phyloP scores from a whole-genome alignment of 2,329 filamentous ascomycete species.

The Calycina marina region DNA sequence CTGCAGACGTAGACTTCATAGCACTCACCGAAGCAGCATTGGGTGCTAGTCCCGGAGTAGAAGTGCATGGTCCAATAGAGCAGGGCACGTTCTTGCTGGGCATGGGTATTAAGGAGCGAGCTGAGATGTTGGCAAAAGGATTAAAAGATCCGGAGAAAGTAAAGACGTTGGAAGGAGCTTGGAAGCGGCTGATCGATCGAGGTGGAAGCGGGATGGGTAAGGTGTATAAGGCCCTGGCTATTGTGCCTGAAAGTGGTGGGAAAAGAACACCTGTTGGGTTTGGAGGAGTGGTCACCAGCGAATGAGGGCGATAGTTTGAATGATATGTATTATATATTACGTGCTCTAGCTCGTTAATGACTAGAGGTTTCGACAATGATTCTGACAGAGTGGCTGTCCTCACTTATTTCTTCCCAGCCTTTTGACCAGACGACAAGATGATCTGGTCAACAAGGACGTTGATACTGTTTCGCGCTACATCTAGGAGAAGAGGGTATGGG shows the following conservation, averaged over 20 bases:
- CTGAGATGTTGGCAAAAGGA: slow-evolving; percentile 46
- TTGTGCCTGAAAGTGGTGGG: slow-evolving; percentile 68
- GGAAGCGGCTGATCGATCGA: slow-evolving; percentile 71
- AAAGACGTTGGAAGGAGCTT: slow-evolving; percentile 54
- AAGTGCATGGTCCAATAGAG: slow-evolving; percentile 83
- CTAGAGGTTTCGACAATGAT: too few species aligned
- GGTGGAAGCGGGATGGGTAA: slow-evolving; percentile 82
- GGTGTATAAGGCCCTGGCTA: slow-evolving; percentile 84
- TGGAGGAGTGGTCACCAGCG: too few species aligned
- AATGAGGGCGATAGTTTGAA: too few species aligned
- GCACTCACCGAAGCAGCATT: slow-evolving; percentile 73
- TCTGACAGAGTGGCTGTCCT: too few species aligned
- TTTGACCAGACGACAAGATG: too few species aligned
- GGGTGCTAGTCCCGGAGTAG: slow-evolving; percentile 60
- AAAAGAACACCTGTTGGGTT: slow-evolving; percentile 76
- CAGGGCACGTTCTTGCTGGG: slow-evolving; percentile 65
- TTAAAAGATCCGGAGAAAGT: slow-evolving; percentile 33
- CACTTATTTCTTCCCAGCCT: too few species aligned
- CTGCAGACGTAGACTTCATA: slow-evolving; percentile 85
- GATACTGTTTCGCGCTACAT: too few species aligned
- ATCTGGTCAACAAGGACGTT: too few species aligned
- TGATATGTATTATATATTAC: too few species aligned
- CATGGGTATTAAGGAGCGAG: slow-evolving; percentile 75
- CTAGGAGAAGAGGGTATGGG: too few species aligned
- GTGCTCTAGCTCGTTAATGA: too few species aligned